phyloP scores from a whole-genome alignment of 169 alveolate genomes.

The Theileria luwenshuni region DNA sequence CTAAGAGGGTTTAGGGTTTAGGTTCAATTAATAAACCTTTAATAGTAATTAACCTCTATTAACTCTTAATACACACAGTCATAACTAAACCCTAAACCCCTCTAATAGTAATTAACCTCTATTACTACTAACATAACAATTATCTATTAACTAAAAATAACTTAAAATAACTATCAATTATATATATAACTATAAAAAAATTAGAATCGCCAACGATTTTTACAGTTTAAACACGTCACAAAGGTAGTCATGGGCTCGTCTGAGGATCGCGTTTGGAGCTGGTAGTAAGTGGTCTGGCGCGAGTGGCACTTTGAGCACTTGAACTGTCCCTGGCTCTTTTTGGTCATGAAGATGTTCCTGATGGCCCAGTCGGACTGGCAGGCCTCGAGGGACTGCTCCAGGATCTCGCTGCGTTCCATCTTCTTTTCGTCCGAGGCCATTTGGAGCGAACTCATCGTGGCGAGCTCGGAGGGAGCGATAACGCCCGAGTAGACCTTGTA shows the following conservation, averaged over 20 bases:
- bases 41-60: too few relatives aligned
- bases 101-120: too few relatives aligned
- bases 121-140: too few relatives aligned
- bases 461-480: constrained; percentile 80
- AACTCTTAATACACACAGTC: too few relatives aligned
- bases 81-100: too few relatives aligned
- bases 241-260: constrained; percentile 99
- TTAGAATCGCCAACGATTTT: constrained; percentile 91
- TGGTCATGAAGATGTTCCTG: constrained; percentile 75
- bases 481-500: constrained; percentile 82
- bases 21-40: too few relatives aligned
- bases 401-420: constrained; percentile 78
- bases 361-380: constrained; percentile 95
- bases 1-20: too few relatives aligned
- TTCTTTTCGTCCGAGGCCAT: constrained; percentile 92
- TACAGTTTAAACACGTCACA: constrained; percentile 93
- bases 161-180: too few relatives aligned
- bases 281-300: constrained; percentile 87
- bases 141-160: too few relatives aligned
- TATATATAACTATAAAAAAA: too few relatives aligned
- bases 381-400: constrained; percentile 84
- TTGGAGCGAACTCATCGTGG: constrained; percentile 89
- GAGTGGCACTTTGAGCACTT: constrained; percentile 92
- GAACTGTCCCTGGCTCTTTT: constrained; percentile 87
- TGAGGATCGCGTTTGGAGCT: constrained; percentile 95